Evolutionary conservation across 2,329 filamentous ascomycete genomes (phyloP).

Genomic region (Didymella keratinophila): DNA sequence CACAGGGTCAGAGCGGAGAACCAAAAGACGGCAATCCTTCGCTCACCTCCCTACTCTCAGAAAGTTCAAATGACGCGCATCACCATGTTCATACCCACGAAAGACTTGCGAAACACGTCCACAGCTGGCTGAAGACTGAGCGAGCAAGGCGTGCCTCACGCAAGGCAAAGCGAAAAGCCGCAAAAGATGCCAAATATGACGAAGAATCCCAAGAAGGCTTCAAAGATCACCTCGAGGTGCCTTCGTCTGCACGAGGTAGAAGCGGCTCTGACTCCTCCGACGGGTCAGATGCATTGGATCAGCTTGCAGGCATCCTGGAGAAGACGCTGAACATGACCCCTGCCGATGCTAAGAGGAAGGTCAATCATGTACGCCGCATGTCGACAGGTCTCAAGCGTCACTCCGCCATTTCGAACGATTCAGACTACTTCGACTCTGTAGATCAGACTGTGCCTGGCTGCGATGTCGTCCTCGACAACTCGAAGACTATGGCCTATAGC

Average conservation of each 20-base stretch:
- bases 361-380: slow-evolving; percentile 37
- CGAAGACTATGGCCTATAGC: slow-evolving; percentile 81
- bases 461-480: slow-evolving; percentile 86
- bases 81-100: slow-evolving; percentile 41
- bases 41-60: slow-evolving; percentile 40
- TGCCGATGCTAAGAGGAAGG: slow-evolving; percentile 44
- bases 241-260: slow-evolving; percentile 50
- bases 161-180: slow-evolving; percentile 60
- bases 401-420: slow-evolving; percentile 75
- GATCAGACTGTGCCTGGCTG: slow-evolving; percentile 84
- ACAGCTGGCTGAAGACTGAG: slow-evolving; percentile 85
- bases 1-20: slow-evolving; percentile 20
- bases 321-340: slow-evolving; percentile 63
- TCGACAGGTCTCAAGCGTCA: slow-evolving; percentile 52
- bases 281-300: slow-evolving; percentile 77
- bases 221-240: slow-evolving; percentile 8
- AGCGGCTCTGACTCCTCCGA: slow-evolving; percentile 66
- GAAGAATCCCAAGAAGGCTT: background rate
- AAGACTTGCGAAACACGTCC: slow-evolving; percentile 73
- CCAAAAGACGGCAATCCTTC: slow-evolving; percentile 40
- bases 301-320: slow-evolving; percentile 80
- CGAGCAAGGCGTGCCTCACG: slow-evolving; percentile 69
- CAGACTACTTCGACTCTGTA: slow-evolving; percentile 79
- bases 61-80: slow-evolving; percentile 36
- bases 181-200: slow-evolving; percentile 50